A percentile compares a stretch with the other conserved stretches of the same genome.
These are phyloP conservation scores for Phyllosticta ampelicida DNA, from an alignment of 2,329 filamentous ascomycete genomes.

Conservation along the genomic window DNA sequence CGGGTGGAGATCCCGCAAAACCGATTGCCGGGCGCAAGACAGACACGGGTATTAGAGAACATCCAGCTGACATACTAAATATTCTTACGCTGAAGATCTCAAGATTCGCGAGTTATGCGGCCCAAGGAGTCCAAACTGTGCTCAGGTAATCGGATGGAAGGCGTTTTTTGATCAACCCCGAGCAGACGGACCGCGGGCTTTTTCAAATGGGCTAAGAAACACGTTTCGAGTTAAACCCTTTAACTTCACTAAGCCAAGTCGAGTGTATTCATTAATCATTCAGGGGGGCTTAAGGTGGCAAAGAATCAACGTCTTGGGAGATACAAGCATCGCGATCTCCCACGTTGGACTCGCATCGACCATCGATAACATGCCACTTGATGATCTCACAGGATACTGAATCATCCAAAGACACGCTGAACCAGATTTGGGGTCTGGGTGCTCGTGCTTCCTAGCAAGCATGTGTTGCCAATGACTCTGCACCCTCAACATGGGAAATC, in stretches of 20 bases:
- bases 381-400: constrained; percentile 19
- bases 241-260: constrained; percentile 23
- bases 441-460: constrained; percentile 23
- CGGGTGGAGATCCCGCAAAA: too few species aligned
- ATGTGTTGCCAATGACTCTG: constrained; percentile 29
- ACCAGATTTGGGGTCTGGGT: constrained; percentile 31
- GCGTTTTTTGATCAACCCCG: constrained; percentile 18
- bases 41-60: too few species aligned
- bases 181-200: constrained; percentile 26
- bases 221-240: constrained; percentile 31
- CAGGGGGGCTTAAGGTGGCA: constrained; percentile 35
- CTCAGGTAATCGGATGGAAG: constrained; percentile 28
- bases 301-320: constrained; percentile 26
- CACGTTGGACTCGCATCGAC: constrained; percentile 24
- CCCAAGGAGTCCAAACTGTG: constrained; percentile 22
- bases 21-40: too few species aligned
- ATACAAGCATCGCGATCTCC: constrained; percentile 22
- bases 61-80: too few species aligned
- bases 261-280: constrained; percentile 24
- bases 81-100: too few species aligned
- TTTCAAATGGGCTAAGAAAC: constrained; percentile 20
- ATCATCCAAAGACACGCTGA: constrained; percentile 21
- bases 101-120: constrained; percentile 15
- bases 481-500: constrained; percentile 27
- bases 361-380: constrained; percentile 15